phyloP scores from a whole-genome alignment of 768 basidiomycete species.

The Russula olivacea region DNA sequence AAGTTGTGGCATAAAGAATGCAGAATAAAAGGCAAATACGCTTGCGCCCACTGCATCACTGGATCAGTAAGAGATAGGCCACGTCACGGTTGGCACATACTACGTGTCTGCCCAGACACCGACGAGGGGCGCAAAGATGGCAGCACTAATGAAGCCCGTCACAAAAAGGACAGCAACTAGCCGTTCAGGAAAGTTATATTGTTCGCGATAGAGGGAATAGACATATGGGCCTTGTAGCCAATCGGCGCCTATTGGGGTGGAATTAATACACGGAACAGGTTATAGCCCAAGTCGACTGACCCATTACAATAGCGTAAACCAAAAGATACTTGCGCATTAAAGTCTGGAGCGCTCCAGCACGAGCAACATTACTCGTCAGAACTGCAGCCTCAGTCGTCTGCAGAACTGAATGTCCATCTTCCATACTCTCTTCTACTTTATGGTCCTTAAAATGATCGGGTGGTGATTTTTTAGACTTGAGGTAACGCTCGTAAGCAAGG shows the following conservation, averaged over 20 bases:
- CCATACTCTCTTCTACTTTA: slow-evolving; percentile 11
- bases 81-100: slow-evolving; percentile 36
- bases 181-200: slow-evolving; percentile 57
- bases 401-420: slow-evolving; percentile 14
- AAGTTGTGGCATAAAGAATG: slow-evolving; percentile 55
- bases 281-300: not conserved
- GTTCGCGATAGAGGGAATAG: slow-evolving; percentile 66
- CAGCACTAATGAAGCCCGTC: slow-evolving; percentile 70
- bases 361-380: not conserved
- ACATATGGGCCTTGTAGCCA: slow-evolving; percentile 80
- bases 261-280: not conserved
- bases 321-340: slow-evolving; percentile 25
- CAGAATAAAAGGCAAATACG: slow-evolving; percentile 68
- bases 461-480: slow-evolving; percentile 20
- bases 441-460: not conserved
- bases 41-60: slow-evolving; percentile 50
- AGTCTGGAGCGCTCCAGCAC: slow-evolving; percentile 16
- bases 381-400: slow-evolving; percentile 2
- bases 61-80: not conserved
- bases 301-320: slow-evolving; percentile 23
- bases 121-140: slow-evolving; percentile 60
- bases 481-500: slow-evolving; percentile 26
- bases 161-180: slow-evolving; percentile 68
- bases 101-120: slow-evolving; percentile 77
- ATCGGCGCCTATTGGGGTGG: slow-evolving; percentile 49